These are phyloP conservation scores for Populus deltoides DNA, from an alignment of 345 rosid genomes.

Conservation along the genomic window DNA sequence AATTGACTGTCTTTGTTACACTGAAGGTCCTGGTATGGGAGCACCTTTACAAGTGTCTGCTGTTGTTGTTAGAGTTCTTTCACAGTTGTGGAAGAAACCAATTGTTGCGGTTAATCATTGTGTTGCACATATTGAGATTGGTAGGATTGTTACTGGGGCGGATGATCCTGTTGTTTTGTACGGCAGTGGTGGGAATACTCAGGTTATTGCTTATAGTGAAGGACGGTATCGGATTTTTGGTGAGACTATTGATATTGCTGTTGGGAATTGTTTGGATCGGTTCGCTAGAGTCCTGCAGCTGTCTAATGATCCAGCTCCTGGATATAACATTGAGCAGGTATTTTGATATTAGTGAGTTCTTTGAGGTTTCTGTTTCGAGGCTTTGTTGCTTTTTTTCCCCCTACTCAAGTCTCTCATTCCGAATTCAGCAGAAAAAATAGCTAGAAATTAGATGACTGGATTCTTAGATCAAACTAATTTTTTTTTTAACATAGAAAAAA, in stretches of 20 bases:
- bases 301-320: slow-evolving; percentile 99
- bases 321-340: slow-evolving; percentile 98
- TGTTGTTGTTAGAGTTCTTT: slow-evolving; percentile 69
- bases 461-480: too few relatives aligned
- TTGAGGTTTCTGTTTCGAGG: neutral
- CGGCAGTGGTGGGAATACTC: slow-evolving; percentile 99
- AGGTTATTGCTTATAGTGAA: slow-evolving; percentile 94
- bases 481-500: too few relatives aligned
- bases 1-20: slow-evolving; percentile 86
- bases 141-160: slow-evolving; percentile 88
- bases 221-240: slow-evolving; percentile 88
- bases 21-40: slow-evolving; percentile 97
- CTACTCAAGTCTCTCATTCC: too few relatives aligned
- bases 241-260: slow-evolving; percentile 98
- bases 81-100: slow-evolving; percentile 88
- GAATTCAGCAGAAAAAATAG: too few relatives aligned
- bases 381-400: neutral
- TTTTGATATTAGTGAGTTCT: neutral
- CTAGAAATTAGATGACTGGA: too few relatives aligned
- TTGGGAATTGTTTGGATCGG: slow-evolving; percentile 94
- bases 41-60: slow-evolving; percentile 86
- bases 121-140: slow-evolving; percentile 99
- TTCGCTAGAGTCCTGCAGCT: slow-evolving; percentile 85
- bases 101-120: slow-evolving; percentile 90
- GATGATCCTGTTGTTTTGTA: slow-evolving; percentile 91